Conservation (phyloP, 306 rosid genomes). For the Clitoria ternatea region DNA sequence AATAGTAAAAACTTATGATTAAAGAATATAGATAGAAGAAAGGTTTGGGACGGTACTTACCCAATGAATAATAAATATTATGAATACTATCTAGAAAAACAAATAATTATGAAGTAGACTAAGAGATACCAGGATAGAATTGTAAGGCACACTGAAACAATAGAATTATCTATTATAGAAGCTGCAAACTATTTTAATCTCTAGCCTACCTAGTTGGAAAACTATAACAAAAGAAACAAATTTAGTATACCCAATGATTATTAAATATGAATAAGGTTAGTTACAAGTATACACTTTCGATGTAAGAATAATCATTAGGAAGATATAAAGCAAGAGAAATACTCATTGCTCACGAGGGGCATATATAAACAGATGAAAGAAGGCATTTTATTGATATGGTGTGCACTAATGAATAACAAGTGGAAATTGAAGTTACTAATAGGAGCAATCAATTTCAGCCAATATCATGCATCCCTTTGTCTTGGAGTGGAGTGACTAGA, state of each 20-base stretch:
- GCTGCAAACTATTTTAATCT: no score
- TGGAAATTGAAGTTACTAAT: no score
- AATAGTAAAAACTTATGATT: no score
- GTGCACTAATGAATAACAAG: not conserved
- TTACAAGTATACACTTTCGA: not conserved
- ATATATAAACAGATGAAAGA: constrained; percentile 4
- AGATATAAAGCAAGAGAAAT: not conserved
- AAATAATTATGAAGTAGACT: no score
- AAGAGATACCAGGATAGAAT: no score
- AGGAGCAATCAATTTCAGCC: not conserved
- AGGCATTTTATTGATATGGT: not conserved
- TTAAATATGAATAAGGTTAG: not conserved
- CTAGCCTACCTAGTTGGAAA: no score
- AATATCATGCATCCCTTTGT: constrained; percentile 19
- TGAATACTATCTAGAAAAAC: no score
- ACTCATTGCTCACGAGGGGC: not conserved
- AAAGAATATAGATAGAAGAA: no score
- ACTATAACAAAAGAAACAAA: not conserved
- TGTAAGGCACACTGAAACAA: no score
- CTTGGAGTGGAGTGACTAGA: constrained; percentile 16
- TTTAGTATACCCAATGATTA: not conserved
- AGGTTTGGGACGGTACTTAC: no score
- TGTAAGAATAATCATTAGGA: not conserved
- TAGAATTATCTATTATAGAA: no score
- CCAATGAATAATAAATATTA: no score